phyloP scores from a whole-genome alignment of 2,329 filamentous ascomycete genomes.

The Hymenoscyphus occultus region DNA sequence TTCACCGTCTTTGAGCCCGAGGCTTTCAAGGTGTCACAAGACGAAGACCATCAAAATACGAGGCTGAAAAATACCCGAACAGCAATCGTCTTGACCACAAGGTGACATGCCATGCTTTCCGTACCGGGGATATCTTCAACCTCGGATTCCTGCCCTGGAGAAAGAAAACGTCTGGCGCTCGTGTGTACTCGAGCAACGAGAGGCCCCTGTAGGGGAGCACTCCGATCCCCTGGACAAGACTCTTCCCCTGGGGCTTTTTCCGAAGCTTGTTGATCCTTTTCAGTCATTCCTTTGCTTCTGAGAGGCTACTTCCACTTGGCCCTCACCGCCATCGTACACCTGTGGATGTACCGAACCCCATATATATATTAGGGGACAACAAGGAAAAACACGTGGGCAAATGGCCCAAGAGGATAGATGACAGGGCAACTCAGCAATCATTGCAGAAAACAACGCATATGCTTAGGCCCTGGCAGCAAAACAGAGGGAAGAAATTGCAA shows the following conservation, averaged over 20 bases:
- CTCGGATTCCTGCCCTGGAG: slow-evolving; percentile 14
- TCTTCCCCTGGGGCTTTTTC: neutral
- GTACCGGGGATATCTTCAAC: slow-evolving; percentile 8
- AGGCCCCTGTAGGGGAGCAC: neutral
- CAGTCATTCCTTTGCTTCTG: neutral
- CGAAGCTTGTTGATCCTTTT: neutral
- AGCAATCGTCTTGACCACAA: neutral
- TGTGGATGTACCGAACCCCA: neutral
- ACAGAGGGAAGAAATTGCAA: slow-evolving; percentile 6
- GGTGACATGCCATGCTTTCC: neutral
- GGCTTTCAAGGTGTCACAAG: neutral
- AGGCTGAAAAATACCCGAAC: neutral
- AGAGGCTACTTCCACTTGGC: neutral
- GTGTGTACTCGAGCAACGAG: neutral
- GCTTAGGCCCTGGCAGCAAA: neutral
- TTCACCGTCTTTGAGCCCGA: neutral
- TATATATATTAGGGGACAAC: neutral
- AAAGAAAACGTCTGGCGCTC: too few relatives aligned
- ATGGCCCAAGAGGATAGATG: neutral
- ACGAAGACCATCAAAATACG: neutral
- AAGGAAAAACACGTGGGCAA: neutral
- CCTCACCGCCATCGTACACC: neutral
- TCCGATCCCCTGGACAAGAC: slow-evolving; percentile 1
- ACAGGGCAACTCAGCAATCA: neutral
- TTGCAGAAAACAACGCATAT: slow-evolving; percentile 1